Percentiles rank a stretch among this genome's conserved stretches.
Conservation (phyloP, 2,329 filamentous ascomycete genomes). For the Ramichloridium luteum region DNA sequence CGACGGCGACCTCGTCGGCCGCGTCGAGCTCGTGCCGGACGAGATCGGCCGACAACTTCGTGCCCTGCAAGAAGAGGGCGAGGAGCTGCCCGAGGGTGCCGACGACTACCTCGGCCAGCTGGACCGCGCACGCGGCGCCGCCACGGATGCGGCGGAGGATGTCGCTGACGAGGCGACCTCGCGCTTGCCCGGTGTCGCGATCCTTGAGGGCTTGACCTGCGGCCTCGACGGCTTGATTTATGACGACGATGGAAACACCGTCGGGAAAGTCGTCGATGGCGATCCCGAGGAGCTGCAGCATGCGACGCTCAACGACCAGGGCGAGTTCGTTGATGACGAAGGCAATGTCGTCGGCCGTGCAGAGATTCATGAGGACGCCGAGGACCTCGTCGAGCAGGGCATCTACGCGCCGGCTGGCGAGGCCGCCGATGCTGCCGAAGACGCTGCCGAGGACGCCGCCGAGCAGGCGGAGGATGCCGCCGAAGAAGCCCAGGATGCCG, state of each 20-base stretch:
- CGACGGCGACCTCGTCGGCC: slow-evolving; percentile 43
- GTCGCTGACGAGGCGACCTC: slow-evolving; percentile 18
- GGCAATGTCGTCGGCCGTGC: slow-evolving; percentile 43
- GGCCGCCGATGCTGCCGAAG: slow-evolving; percentile 30
- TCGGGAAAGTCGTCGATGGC: slow-evolving; percentile 37
- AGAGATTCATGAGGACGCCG: slow-evolving; percentile 36
- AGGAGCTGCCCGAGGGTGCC: slow-evolving; percentile 25
- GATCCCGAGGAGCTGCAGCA: slow-evolving; percentile 37
- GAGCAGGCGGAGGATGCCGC: slow-evolving; percentile 23
- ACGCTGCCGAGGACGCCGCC: slow-evolving; percentile 25
- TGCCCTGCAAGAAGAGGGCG: slow-evolving; percentile 26
- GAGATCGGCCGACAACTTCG: slow-evolving; percentile 31
- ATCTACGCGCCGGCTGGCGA: slow-evolving; percentile 30
- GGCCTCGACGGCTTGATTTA: slow-evolving; percentile 37
- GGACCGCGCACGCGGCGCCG: slow-evolving; percentile 7
- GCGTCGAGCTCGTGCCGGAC: slow-evolving; percentile 38
- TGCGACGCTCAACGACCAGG: slow-evolving; percentile 39
- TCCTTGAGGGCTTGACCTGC: slow-evolving; percentile 37
- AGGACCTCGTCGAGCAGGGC: slow-evolving; percentile 34
- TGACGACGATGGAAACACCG: slow-evolving; percentile 39
- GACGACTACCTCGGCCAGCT: slow-evolving; percentile 22
- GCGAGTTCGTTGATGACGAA: slow-evolving; percentile 43
- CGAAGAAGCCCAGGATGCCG: slow-evolving; percentile 18
- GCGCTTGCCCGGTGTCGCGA: slow-evolving; percentile 33
- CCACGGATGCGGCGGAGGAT: slow-evolving; percentile 20